phyloP scores from a whole-genome alignment of 169 alveolate species.

The Plasmodium falciparum region DNA sequence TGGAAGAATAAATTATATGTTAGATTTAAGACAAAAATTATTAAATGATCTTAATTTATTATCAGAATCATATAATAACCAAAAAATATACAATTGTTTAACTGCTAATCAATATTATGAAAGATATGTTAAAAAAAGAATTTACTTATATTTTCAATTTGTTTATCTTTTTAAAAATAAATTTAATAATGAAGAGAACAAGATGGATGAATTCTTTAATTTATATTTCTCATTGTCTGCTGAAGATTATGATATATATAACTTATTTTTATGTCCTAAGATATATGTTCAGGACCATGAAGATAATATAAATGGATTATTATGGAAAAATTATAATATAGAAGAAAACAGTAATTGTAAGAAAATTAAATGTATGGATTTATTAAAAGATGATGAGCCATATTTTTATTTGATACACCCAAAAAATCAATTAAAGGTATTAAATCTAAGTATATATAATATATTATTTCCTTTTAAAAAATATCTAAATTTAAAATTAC shows the following conservation, averaged over 20 bases:
- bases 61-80: slow-evolving; percentile 72
- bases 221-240: slow-evolving; percentile 18
- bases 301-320: slow-evolving; percentile 7
- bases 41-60: slow-evolving; percentile 79
- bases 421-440: slow-evolving; percentile 15
- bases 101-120: slow-evolving; percentile 80
- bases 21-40: slow-evolving; percentile 84
- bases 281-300: slow-evolving; percentile 23
- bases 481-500: slow-evolving; percentile 47
- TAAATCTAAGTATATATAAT: slow-evolving; percentile 62
- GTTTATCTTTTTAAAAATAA: slow-evolving; percentile 27
- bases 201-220: slow-evolving; percentile 11
- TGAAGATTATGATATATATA: slow-evolving; percentile 64
- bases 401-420: slow-evolving; percentile 70
- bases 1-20: slow-evolving; percentile 92
- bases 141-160: slow-evolving; percentile 43
- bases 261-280: slow-evolving; percentile 69
- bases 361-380: slow-evolving; percentile 13
- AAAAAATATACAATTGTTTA: slow-evolving; percentile 80
- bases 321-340: slow-evolving; percentile 15
- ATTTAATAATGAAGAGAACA: background rate
- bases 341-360: slow-evolving; percentile 1
- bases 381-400: slow-evolving; percentile 45
- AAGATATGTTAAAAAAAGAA: slow-evolving; percentile 62
- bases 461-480: slow-evolving; percentile 62